phyloP scores from a whole-genome alignment of 2,329 filamentous ascomycete genomes.

The Sphaceloma murrayae region DNA sequence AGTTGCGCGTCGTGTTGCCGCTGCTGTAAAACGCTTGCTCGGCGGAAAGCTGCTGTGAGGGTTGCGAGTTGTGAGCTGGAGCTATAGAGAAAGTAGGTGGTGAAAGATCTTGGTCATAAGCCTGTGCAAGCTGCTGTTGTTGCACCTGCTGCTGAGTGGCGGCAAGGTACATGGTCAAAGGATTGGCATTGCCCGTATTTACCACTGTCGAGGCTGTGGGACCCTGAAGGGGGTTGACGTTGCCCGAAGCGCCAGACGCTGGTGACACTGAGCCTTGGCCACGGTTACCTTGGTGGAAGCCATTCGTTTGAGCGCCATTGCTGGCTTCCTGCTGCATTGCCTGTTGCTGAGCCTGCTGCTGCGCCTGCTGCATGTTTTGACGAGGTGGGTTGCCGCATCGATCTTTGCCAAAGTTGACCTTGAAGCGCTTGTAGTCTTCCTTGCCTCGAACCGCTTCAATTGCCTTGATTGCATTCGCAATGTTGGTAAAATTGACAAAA shows the following conservation, averaged over 20 bases:
- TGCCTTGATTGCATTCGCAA: slow-evolving; percentile 98
- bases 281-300: slow-evolving; percentile 46
- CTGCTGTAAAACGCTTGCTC: slow-evolving; percentile 74
- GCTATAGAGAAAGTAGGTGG: slow-evolving; percentile 33
- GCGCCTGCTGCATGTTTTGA: slow-evolving; percentile 56
- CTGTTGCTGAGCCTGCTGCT: slow-evolving; percentile 56
- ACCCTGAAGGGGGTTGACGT: slow-evolving; percentile 52
- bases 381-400: slow-evolving; percentile 92
- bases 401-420: slow-evolving; percentile 99
- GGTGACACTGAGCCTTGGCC: slow-evolving; percentile 53
- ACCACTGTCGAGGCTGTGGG: slow-evolving; percentile 64
- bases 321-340: slow-evolving; percentile 48
- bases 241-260: slow-evolving; percentile 45
- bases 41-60: slow-evolving; percentile 46
- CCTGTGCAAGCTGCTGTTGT: slow-evolving; percentile 39
- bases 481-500: slow-evolving; percentile 99
- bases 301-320: slow-evolving; percentile 52
- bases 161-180: slow-evolving; percentile 79
- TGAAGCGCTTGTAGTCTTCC: slow-evolving; percentile 96
- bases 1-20: slow-evolving; percentile 48
- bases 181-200: slow-evolving; percentile 72
- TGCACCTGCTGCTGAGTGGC: slow-evolving; percentile 52
- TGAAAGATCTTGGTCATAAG: slow-evolving; percentile 24
- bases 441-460: slow-evolving; percentile 92
- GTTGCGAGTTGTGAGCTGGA: slow-evolving; percentile 48